Percentiles rank a stretch among this genome's conserved stretches.
phyloP scores from a whole-genome alignment of 2,329 filamentous ascomycete species.

The Alternaria brassicicola region DNA sequence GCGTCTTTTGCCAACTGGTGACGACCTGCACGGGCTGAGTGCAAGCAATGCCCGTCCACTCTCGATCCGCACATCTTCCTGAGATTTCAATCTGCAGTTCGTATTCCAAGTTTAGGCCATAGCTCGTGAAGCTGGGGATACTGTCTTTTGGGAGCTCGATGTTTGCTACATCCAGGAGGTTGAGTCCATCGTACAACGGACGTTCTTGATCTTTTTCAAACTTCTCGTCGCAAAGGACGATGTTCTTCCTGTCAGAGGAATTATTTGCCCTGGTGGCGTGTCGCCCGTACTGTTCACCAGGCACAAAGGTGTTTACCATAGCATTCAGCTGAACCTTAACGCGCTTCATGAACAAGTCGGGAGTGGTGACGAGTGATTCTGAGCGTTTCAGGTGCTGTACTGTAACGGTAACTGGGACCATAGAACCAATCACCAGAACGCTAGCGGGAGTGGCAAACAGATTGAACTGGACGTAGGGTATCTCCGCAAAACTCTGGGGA shows the following conservation, averaged over 20 bases:
- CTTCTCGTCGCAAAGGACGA: conserved; percentile 23
- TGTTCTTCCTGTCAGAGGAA: conserved; percentile 14
- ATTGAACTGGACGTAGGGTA: conserved; percentile 32
- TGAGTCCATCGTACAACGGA: conserved; percentile 24
- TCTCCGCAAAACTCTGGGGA: conserved; percentile 22
- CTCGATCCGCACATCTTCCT: conserved; percentile 36
- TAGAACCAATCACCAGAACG: conserved; percentile 25
- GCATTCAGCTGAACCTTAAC: conserved; percentile 31
- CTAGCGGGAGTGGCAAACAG: conserved; percentile 28
- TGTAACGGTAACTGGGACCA: conserved; percentile 23
- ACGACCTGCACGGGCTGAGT: conserved; percentile 27
- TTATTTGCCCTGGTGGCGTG: conserved; percentile 9
- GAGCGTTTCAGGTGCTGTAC: conserved; percentile 36
- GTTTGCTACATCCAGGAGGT: conserved; percentile 16
- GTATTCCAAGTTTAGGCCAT: conserved; percentile 32
- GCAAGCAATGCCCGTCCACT: conserved; percentile 24
- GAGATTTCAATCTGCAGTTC: conserved; percentile 33
- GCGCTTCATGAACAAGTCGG: conserved; percentile 31
- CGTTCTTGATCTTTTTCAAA: conserved; percentile 22
- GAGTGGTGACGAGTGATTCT: conserved; percentile 28
- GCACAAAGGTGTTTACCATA: conserved; percentile 20
- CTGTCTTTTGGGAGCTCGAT: conserved; percentile 12
- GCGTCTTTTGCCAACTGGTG: conserved; percentile 12
- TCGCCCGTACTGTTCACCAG: conserved; percentile 10
- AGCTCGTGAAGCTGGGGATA: conserved; percentile 35